Conservation (phyloP, 768 basidiomycete species). For the Gloeopeniophorella convolvens region DNA sequence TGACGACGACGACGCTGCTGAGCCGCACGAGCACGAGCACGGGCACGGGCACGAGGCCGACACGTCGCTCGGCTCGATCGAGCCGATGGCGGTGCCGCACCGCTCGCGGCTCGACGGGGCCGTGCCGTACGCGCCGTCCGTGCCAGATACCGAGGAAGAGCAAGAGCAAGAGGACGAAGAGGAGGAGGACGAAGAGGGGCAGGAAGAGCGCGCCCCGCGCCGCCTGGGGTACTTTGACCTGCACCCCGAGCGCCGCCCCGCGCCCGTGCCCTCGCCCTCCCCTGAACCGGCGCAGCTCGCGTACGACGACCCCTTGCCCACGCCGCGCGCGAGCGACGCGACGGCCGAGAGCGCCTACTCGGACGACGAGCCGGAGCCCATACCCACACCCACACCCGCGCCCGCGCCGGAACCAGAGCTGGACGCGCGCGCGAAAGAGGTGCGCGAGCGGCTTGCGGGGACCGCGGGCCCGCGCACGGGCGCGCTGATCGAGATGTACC, state of each 20-base stretch:
- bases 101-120: slow-evolving; percentile 6
- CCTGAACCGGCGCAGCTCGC: neutral
- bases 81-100: slow-evolving; percentile 20
- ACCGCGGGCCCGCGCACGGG: slow-evolving; percentile 50
- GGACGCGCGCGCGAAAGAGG: slow-evolving; percentile 1
- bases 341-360: slow-evolving; percentile 15
- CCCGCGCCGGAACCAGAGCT: neutral
- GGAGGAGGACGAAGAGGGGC: slow-evolving; percentile 23
- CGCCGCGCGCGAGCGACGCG: slow-evolving; percentile 7
- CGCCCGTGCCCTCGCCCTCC: neutral
- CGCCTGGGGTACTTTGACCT: slow-evolving; percentile 71
- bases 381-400: neutral
- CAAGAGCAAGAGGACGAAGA: slow-evolving; percentile 22
- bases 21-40: slow-evolving; percentile 14
- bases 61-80: no score
- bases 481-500: slow-evolving; percentile 80
- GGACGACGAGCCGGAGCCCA: neutral
- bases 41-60: slow-evolving; percentile 22
- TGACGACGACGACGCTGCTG: slow-evolving; percentile 29
- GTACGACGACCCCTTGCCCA: neutral
- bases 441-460: slow-evolving; percentile 16
- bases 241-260: slow-evolving; percentile 62
- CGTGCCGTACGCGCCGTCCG: slow-evolving; percentile 10
- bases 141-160: neutral
- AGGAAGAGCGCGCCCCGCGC: neutral